Conservation (phyloP, 2,329 filamentous ascomycete genomes). For the Fusarium protoensiforme region DNA sequence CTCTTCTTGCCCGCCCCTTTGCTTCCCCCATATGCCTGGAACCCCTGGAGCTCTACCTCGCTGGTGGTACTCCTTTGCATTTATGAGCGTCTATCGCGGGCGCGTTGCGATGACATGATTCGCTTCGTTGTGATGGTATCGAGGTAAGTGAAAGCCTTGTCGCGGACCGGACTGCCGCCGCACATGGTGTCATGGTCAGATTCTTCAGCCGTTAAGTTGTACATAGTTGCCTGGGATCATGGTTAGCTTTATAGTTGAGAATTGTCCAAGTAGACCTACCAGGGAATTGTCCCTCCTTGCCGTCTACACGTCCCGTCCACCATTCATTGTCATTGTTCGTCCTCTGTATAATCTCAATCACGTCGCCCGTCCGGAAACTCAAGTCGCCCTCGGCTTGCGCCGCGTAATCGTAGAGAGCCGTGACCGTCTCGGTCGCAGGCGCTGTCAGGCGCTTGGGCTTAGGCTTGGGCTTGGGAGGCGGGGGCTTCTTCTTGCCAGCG, state of each 20-base stretch:
- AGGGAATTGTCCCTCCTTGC: slow-evolving; percentile 91
- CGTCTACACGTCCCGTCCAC: slow-evolving; percentile 88
- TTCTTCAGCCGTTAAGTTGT: slow-evolving; percentile 46
- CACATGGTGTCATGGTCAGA: not conserved
- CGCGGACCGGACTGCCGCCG: not conserved
- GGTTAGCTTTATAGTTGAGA: slow-evolving; percentile 37
- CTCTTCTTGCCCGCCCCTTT: slow-evolving; percentile 5
- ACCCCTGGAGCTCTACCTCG: not conserved
- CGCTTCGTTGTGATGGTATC: slow-evolving; percentile 21
- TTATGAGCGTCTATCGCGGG: slow-evolving; percentile 24
- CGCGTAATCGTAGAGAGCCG: slow-evolving; percentile 94
- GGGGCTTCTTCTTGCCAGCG: slow-evolving; percentile 73
- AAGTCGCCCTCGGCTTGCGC: slow-evolving; percentile 95
- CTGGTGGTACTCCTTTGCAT: slow-evolving; percentile 10
- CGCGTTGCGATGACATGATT: slow-evolving; percentile 16
- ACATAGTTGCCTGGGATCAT: slow-evolving; percentile 61
- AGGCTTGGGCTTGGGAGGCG: slow-evolving; percentile 74
- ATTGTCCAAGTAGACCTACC: slow-evolving; percentile 65
- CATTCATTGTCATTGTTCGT: slow-evolving; percentile 96
- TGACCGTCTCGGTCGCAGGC: slow-evolving; percentile 79
- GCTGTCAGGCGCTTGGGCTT: slow-evolving; percentile 80
- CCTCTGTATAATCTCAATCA: slow-evolving; percentile 86
- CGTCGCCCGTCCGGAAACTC: slow-evolving; percentile 87
- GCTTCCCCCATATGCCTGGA: slow-evolving; percentile 15
- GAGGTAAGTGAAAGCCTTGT: slow-evolving; percentile 17